phyloP scores from a whole-genome alignment of 257 asterid species.

The Salvia rosmarinus region DNA sequence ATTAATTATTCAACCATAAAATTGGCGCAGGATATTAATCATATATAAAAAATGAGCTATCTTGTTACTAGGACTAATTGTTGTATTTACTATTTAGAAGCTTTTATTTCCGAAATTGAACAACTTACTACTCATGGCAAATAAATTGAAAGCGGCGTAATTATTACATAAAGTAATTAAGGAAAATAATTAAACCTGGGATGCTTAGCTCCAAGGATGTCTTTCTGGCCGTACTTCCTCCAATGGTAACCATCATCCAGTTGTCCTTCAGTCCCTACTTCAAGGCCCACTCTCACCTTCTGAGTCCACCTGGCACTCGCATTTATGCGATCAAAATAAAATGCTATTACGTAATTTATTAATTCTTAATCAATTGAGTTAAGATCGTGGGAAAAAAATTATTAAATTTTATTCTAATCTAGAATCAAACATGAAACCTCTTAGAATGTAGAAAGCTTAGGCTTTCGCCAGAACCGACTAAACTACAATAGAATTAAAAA shows the following conservation, averaged over 20 bases:
- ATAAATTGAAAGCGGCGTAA: not conserved
- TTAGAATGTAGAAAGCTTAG: too few relatives aligned
- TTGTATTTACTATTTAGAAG: too few relatives aligned
- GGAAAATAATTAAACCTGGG: conserved; percentile 50
- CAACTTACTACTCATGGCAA: not conserved
- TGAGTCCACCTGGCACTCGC: conserved; percentile 53
- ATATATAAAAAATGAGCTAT: too few relatives aligned
- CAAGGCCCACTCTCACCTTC: conserved; percentile 52
- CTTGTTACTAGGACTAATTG: too few relatives aligned
- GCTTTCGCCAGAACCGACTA: too few relatives aligned
- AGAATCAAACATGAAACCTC: too few relatives aligned
- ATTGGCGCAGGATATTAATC: too few relatives aligned
- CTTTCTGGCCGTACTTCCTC: conserved; percentile 94
- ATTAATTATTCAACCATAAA: too few relatives aligned
- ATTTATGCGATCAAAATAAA: conserved; percentile 39
- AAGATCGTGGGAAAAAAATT: too few relatives aligned
- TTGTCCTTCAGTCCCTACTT: conserved; percentile 58
- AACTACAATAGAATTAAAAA: too few relatives aligned
- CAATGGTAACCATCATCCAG: conserved; percentile 74
- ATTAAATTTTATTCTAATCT: too few relatives aligned
- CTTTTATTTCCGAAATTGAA: not conserved
- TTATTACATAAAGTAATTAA: not conserved
- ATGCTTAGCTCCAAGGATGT: conserved; percentile 78
- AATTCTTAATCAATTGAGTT: too few relatives aligned
- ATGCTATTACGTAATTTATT: not conserved